phyloP scores from a whole-genome alignment of 352 stramenopile species.

The Globisporangium sylvaticum region DNA sequence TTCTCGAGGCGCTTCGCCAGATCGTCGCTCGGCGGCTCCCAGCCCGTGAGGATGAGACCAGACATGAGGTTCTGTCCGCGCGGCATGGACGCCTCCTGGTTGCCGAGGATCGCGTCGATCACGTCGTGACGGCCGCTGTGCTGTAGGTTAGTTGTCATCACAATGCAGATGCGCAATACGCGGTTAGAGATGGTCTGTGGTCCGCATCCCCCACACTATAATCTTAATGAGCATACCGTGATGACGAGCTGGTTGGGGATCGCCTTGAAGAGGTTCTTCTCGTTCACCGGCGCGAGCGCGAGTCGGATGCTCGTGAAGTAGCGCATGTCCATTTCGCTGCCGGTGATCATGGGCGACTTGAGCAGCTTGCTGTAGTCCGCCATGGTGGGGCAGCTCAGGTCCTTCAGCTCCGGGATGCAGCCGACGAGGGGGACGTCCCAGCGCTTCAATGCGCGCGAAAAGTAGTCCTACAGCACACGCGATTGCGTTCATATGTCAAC shows the following conservation, averaged over 20 bases:
- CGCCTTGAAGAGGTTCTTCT: conserved; percentile 77
- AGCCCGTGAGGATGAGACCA: conserved; percentile 81
- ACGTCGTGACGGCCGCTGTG: conserved; percentile 80
- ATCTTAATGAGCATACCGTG: conserved; percentile 35
- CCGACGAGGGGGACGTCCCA: conserved; percentile 88
- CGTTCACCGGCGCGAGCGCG: conserved; percentile 72
- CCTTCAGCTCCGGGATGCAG: conserved; percentile 83
- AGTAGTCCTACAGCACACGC: conserved; percentile 64
- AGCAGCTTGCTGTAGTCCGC: conserved; percentile 85
- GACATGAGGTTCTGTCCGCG: conserved; percentile 67
- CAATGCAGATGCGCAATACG: background rate
- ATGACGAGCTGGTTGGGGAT: conserved; percentile 86
- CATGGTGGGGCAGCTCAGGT: conserved; percentile 82
- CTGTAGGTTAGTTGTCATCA: conserved; percentile 20
- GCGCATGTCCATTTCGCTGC: conserved; percentile 66
- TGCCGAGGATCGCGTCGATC: conserved; percentile 83
- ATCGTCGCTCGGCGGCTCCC: conserved; percentile 66
- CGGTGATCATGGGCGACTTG: conserved; percentile 76
- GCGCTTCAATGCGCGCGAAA: conserved; percentile 82
- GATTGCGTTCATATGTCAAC: background rate
- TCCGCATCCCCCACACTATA: background rate
- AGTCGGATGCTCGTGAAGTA: conserved; percentile 86
- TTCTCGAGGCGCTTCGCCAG: conserved; percentile 65
- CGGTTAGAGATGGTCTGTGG: background rate
- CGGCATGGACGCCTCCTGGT: conserved; percentile 67